These are phyloP conservation scores for Camelina neglecta DNA, from an alignment of 345 rosid genomes.

Conservation along the genomic window DNA sequence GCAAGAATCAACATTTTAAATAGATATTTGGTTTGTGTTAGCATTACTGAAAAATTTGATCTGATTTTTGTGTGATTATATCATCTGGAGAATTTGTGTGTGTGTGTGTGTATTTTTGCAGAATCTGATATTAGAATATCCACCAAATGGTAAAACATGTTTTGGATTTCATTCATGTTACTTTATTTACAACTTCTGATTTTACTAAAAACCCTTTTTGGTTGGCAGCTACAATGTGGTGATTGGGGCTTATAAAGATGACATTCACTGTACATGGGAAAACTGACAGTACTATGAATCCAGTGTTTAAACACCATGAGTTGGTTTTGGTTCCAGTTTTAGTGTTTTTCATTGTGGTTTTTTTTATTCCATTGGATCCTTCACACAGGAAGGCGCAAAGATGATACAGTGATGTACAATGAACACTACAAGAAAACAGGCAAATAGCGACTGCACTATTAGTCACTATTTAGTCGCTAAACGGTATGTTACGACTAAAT, in stretches of 20 bases:
- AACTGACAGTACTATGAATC: not conserved
- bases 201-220: not conserved
- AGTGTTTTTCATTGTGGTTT: not conserved
- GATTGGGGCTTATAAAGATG: not conserved
- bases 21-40: too few relatives aligned
- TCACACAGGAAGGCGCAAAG: constrained; percentile 1
- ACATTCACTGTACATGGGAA: not conserved
- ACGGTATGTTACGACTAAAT: too few relatives aligned
- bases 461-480: too few relatives aligned
- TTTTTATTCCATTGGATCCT: not conserved
- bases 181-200: not conserved
- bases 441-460: too few relatives aligned
- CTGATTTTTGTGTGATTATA: too few relatives aligned
- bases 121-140: not conserved
- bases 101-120: not conserved
- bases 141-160: not conserved
- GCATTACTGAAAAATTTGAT: too few relatives aligned
- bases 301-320: not conserved
- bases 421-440: too few relatives aligned
- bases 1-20: too few relatives aligned
- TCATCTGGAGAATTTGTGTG: too few relatives aligned
- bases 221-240: not conserved
- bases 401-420: not conserved
- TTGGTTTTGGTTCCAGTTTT: not conserved
- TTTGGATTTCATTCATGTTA: not conserved